These are phyloP conservation scores for Periconia macrospinosa DNA, from an alignment of 2,329 filamentous ascomycete species.

Conservation along the genomic window DNA sequence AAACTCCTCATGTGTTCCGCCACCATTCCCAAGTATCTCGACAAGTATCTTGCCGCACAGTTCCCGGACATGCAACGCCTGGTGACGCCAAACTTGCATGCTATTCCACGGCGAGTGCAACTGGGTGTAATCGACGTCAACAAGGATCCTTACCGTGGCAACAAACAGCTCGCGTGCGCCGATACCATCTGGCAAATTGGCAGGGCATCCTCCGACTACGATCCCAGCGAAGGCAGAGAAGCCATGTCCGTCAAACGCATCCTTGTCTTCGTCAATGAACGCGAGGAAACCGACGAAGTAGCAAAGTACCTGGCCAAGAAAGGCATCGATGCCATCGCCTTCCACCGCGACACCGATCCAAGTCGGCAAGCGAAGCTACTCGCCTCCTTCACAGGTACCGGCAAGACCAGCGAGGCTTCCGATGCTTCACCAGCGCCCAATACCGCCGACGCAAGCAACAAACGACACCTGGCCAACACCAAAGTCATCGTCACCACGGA, in stretches of 20 bases:
- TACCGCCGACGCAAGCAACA: background rate
- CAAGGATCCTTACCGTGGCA: constrained; percentile 89
- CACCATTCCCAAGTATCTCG: constrained; percentile 88
- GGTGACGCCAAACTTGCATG: constrained; percentile 93
- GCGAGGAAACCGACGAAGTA: constrained; percentile 81
- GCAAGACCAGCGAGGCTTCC: background rate
- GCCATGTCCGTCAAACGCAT: constrained; percentile 76
- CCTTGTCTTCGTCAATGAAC: constrained; percentile 95
- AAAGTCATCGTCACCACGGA: constrained; percentile 95
- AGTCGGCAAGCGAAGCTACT: constrained; percentile 77
- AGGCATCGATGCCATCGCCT: constrained; percentile 82
- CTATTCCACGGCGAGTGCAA: constrained; percentile 91
- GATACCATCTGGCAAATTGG: constrained; percentile 94
- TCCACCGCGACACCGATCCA: constrained; percentile 82
- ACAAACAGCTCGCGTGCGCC: constrained; percentile 89
- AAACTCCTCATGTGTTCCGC: constrained; percentile 93
- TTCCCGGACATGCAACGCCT: constrained; percentile 85
- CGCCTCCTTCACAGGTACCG: constrained; percentile 61
- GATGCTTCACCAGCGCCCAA: background rate
- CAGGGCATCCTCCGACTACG: constrained; percentile 62
- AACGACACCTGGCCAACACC: constrained; percentile 67
- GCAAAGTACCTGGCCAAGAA: constrained; percentile 78
- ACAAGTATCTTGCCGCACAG: constrained; percentile 77
- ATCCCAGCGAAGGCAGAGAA: constrained; percentile 49
- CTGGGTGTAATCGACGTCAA: constrained; percentile 90